Conservation (phyloP, 257 asterid species). For the Nicotiana obtusifolia region DNA sequence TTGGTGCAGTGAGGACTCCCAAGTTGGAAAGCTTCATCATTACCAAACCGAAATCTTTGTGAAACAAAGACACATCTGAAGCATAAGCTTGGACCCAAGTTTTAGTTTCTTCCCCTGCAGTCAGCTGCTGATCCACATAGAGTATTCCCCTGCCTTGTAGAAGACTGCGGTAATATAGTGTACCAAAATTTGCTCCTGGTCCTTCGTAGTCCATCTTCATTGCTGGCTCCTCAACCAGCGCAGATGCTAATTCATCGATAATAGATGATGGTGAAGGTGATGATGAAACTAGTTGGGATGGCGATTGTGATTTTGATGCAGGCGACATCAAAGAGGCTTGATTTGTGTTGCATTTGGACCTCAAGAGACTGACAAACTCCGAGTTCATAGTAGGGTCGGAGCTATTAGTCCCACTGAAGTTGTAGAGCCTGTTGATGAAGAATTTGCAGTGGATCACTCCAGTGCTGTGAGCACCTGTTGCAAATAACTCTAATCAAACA, state of each 20-base stretch:
- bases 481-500: not conserved
- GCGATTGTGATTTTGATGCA: slow-evolving; percentile 18
- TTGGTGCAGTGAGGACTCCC: slow-evolving; percentile 32
- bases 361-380: slow-evolving; percentile 41
- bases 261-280: slow-evolving; percentile 36
- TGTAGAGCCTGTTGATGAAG: slow-evolving; percentile 40
- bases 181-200: slow-evolving; percentile 52
- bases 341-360: slow-evolving; percentile 42
- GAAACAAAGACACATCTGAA: slow-evolving; percentile 43
- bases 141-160: slow-evolving; percentile 55
- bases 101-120: slow-evolving; percentile 41
- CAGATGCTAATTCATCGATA: not conserved
- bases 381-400: slow-evolving; percentile 61
- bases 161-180: slow-evolving; percentile 59
- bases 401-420: slow-evolving; percentile 33
- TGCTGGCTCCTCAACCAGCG: slow-evolving; percentile 25
- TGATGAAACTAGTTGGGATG: slow-evolving; percentile 1
- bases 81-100: slow-evolving; percentile 63
- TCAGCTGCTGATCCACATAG: slow-evolving; percentile 68
- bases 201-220: slow-evolving; percentile 75
- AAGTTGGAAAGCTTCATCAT: slow-evolving; percentile 73
- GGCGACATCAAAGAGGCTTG: slow-evolving; percentile 19
- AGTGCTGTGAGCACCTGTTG: slow-evolving; percentile 72
- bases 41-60: slow-evolving; percentile 46
- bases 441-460: slow-evolving; percentile 72